A percentile compares a stretch with the other conserved stretches of the same genome.
Evolutionary conservation across 2,329 filamentous ascomycete species (phyloP).

Genomic region (Alternaria novae-zelandiae): DNA sequence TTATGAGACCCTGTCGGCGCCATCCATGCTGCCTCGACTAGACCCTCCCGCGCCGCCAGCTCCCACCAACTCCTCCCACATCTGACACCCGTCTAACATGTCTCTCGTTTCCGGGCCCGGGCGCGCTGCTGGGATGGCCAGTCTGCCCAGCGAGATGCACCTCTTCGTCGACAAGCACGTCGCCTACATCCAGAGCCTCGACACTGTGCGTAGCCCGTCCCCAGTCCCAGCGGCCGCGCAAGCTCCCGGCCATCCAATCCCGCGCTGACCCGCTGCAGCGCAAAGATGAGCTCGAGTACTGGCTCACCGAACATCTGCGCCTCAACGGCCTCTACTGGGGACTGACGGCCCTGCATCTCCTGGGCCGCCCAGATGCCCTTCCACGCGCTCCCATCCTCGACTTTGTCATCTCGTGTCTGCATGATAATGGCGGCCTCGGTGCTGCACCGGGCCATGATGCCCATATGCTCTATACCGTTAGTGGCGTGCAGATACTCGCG

Average conservation of each 20-base stretch:
- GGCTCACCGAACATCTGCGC: slow-evolving; percentile 94
- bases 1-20: slow-evolving; percentile 4
- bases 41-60: neutral
- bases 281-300: slow-evolving; percentile 96
- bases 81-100: slow-evolving; percentile 51
- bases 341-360: slow-evolving; percentile 82
- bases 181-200: slow-evolving; percentile 89
- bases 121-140: slow-evolving; percentile 51
- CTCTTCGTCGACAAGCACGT: slow-evolving; percentile 74
- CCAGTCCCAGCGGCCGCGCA: slow-evolving; percentile 24
- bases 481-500: slow-evolving; percentile 90
- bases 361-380: slow-evolving; percentile 80
- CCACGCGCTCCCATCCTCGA: slow-evolving; percentile 81
- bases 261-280: slow-evolving; percentile 62
- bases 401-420: slow-evolving; percentile 95
- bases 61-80: neutral
- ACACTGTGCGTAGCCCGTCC: slow-evolving; percentile 67
- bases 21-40: slow-evolving; percentile 7
- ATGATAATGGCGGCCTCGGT: slow-evolving; percentile 87
- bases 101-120: slow-evolving; percentile 67
- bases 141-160: slow-evolving; percentile 55
- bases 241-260: slow-evolving; percentile 20
- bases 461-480: slow-evolving; percentile 95
- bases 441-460: slow-evolving; percentile 93
- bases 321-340: slow-evolving; percentile 98